Base-by-base conservation (phyloP, 140 eudicot genomes). In the Stevia rebaudiana region DNA sequence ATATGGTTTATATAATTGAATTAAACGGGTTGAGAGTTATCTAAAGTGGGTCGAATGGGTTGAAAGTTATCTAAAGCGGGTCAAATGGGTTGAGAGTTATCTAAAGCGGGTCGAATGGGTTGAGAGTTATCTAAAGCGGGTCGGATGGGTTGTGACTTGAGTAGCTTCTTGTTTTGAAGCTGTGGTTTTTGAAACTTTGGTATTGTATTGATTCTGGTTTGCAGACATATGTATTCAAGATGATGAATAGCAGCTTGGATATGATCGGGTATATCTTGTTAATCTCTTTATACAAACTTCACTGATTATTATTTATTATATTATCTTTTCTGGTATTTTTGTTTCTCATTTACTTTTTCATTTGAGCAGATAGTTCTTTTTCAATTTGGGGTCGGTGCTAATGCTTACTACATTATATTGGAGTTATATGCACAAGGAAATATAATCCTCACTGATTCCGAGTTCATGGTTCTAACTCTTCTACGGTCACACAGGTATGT, bases 401-500 rank as follows among this genome's bases (percentile, higher is more conserved):
- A 92, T 77, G 98, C 96, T 0, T 79, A 88, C 78, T 92, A 92
- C 74, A 70, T 92, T 21, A 85, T 92, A 60, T 72, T 92, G 86
- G 98, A 92, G 83, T 72, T 92, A 9, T 92, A 92, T 75, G 92
- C 96, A 50, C 98, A 92, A 85, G 98, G 98, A 24, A 92, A 92
- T 68, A 85, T 92, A 49, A 31, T 92, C 35, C 95, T 92, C 39
- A 81, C 95, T 0, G 96, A 92, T 71, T 71, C 95, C 2, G 95
- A 92, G 28, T 85, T 77, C 82, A 88, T 82, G 79, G 98, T 92
- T 74, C n/a, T 88, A 84, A 92, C 98, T 71, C 95, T 92, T 75
- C 87, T 92, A 40, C 92, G 98, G 23, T 92, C 98, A 16, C 98
- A 92, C 82, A 92, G 98, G 98, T 91, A 28, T n/a, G n/a, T n/a